phyloP scores from a whole-genome alignment of 2,329 filamentous ascomycete species.

The Exophiala mesophila region DNA sequence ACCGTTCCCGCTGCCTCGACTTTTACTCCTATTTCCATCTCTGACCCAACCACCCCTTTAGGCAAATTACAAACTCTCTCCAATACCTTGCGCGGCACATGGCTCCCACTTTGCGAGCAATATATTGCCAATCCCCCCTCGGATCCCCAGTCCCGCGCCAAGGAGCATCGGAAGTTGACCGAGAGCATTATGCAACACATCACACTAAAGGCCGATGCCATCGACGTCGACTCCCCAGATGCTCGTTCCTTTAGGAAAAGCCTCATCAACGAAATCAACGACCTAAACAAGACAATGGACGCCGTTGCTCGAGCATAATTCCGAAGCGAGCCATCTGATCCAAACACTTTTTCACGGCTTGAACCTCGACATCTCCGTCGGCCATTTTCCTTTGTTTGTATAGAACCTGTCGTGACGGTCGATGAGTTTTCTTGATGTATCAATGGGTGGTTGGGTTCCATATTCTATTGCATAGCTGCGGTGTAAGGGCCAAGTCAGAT shows the following conservation, averaged over 20 bases:
- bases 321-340: neutral
- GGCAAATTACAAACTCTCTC: conserved; percentile 38
- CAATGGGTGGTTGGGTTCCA: too few relatives aligned
- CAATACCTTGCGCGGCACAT: conserved; percentile 34
- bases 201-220: conserved; percentile 58
- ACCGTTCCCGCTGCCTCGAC: conserved; percentile 9
- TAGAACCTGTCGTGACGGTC: too few relatives aligned
- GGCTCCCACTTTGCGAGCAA: conserved; percentile 36
- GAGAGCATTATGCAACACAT: conserved; percentile 42
- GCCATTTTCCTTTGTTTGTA: too few relatives aligned
- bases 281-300: conserved; percentile 36
- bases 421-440: too few relatives aligned
- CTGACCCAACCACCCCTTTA: conserved; percentile 34
- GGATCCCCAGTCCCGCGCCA: conserved; percentile 37
- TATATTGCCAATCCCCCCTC: conserved; percentile 38
- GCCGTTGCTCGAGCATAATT: conserved; percentile 21
- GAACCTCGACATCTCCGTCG: too few relatives aligned
- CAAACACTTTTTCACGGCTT: too few relatives aligned
- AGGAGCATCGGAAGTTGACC: conserved; percentile 41
- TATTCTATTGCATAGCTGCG: too few relatives aligned
- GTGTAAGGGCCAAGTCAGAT: too few relatives aligned
- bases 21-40: conserved; percentile 25
- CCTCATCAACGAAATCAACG: conserved; percentile 41
- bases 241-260: conserved; percentile 46
- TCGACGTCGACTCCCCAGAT: conserved; percentile 64